phyloP scores from a whole-genome alignment of 257 asterid genomes.

The Coffea canephora region DNA sequence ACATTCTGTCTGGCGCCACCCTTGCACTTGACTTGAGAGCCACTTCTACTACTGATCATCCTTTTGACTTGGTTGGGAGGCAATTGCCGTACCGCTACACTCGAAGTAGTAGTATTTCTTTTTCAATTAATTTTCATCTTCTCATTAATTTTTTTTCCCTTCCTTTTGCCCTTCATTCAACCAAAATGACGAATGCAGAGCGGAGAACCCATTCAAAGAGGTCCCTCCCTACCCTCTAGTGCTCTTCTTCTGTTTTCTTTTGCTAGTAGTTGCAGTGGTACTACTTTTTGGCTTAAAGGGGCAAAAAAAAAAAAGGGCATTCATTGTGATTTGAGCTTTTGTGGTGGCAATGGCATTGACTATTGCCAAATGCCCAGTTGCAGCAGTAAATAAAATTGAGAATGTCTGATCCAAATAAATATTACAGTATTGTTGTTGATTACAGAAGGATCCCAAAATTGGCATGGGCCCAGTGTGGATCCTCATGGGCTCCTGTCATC shows the following conservation, averaged over 20 bases:
- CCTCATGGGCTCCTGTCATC: constrained; percentile 9
- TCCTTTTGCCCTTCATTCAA: too few relatives aligned
- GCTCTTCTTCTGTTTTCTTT: background rate
- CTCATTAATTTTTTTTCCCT: background rate
- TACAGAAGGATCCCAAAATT: constrained; percentile 1
- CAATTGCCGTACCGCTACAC: too few relatives aligned
- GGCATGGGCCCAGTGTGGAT: constrained; percentile 8
- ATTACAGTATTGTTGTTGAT: constrained; percentile 8
- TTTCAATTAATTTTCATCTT: background rate
- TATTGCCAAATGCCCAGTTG: too few relatives aligned
- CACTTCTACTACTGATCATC: background rate
- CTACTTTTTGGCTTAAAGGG: too few relatives aligned
- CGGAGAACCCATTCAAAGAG: too few relatives aligned
- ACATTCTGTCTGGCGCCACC: constrained; percentile 1
- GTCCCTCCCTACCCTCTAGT: too few relatives aligned
- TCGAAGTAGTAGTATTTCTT: background rate
- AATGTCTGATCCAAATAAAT: background rate
- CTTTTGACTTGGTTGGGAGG: background rate
- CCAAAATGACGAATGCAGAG: too few relatives aligned
- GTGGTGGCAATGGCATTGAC: too few relatives aligned
- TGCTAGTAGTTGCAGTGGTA: background rate
- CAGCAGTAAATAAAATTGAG: too few relatives aligned
- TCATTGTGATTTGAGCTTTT: too few relatives aligned
- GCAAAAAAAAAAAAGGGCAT: too few relatives aligned
- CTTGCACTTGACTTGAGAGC: background rate